Percentiles rank a stretch among this genome's conserved stretches.
Evolutionary conservation across 148 eudicot species (phyloP).

Genomic region (Rhododendron mucronatum): DNA sequence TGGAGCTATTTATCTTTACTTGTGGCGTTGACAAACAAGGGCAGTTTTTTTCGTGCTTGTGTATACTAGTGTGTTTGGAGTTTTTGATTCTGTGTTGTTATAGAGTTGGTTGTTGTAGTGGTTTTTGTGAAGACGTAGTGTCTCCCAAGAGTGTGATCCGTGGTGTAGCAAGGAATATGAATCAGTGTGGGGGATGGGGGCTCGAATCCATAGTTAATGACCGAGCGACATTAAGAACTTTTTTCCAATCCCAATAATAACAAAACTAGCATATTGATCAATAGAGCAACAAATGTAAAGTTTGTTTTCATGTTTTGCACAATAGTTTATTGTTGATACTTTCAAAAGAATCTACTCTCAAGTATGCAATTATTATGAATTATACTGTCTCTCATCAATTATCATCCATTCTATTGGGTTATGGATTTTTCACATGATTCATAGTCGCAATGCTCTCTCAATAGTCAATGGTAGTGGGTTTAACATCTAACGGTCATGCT

Average conservation of each 20-base stretch:
- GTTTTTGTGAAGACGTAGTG: neutral
- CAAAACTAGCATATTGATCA: neutral
- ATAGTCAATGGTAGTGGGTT: neutral
- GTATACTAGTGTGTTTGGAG: neutral
- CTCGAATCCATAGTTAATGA: neutral
- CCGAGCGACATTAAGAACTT: neutral
- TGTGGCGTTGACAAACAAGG: neutral
- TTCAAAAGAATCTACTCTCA: neutral
- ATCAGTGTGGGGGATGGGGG: too few species aligned
- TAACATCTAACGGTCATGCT: neutral
- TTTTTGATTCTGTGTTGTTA: neutral
- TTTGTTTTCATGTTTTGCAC: too few species aligned
- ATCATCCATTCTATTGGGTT: neutral
- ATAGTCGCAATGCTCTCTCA: neutral
- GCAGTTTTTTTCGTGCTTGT: neutral
- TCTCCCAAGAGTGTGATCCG: neutral
- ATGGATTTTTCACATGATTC: neutral
- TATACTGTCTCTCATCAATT: neutral
- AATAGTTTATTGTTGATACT: neutral
- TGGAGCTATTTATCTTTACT: conserved; percentile 11
- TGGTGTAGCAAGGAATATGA: too few species aligned
- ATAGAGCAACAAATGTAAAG: neutral
- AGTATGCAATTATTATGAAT: neutral
- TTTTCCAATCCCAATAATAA: neutral
- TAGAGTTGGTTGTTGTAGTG: neutral